Percentiles rank a stretch among this genome's conserved stretches.
Conservation (phyloP, 2,329 filamentous ascomycete species). For the Calonectria leucothoes region DNA sequence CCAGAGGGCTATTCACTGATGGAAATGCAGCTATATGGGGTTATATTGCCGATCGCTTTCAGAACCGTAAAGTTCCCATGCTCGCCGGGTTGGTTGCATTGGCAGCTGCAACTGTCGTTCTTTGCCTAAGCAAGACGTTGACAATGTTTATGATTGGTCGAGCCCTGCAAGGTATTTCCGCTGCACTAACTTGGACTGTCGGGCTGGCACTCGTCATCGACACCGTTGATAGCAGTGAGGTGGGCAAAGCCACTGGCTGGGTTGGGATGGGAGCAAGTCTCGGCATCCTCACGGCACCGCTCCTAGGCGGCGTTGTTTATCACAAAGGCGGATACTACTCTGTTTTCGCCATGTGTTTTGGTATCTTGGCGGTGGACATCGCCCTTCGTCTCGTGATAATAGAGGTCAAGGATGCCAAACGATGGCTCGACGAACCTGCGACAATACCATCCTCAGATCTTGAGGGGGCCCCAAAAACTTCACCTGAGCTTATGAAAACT, state of each 20-base stretch:
- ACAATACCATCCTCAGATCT: neutral
- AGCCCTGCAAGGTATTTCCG: conserved; percentile 47
- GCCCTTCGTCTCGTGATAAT: conserved; percentile 46
- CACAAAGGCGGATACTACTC: conserved; percentile 47
- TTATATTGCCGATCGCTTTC: conserved; percentile 48
- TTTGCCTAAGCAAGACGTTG: conserved; percentile 46
- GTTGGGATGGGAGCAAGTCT: conserved; percentile 47
- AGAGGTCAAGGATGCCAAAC: conserved; percentile 46
- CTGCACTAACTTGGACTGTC: conserved; percentile 50
- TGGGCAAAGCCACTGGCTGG: conserved; percentile 49
- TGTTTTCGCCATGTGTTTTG: conserved; percentile 51
- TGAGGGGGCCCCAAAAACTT: neutral
- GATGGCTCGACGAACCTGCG: conserved; percentile 37
- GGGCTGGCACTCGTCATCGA: conserved; percentile 51
- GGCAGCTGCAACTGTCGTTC: conserved; percentile 44
- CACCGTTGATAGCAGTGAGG: conserved; percentile 44
- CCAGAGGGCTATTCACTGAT: neutral
- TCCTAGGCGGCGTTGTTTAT: conserved; percentile 49
- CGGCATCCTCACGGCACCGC: conserved; percentile 46
- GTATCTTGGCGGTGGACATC: conserved; percentile 47
- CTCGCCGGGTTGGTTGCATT: conserved; percentile 46
- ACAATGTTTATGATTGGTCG: conserved; percentile 48
- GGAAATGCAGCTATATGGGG: conserved; percentile 47
- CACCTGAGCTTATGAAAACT: neutral
- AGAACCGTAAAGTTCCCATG: conserved; percentile 48